Evolutionary conservation across 129 eudicot species (phyloP).

Genomic region (Gnaphalium uliginosum): DNA sequence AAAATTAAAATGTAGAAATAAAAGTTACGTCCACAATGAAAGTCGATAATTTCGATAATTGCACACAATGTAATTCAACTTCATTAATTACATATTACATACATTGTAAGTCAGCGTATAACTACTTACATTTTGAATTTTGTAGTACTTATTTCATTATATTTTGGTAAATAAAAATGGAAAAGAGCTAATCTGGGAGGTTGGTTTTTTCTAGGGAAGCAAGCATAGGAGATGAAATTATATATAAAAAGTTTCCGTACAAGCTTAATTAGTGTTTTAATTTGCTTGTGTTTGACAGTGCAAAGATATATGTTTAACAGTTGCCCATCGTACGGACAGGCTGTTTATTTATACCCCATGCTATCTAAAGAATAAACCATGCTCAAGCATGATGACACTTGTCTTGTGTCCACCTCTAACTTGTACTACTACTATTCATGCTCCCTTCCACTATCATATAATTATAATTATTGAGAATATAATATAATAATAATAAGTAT

Average conservation of each 20-base stretch:
- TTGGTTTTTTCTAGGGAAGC: slow-evolving; percentile 11
- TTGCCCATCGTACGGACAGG: slow-evolving; percentile 14
- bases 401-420: slow-evolving; percentile 12
- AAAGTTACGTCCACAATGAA: no score
- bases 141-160: no score
- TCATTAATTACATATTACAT: no score
- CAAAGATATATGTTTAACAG: slow-evolving; percentile 5
- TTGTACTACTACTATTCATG: slow-evolving; percentile 8
- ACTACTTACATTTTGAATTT: no score
- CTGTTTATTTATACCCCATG: not conserved
- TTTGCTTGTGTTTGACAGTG: no score
- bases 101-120: no score
- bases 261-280: not conserved
- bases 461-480: not conserved
- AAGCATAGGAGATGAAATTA: slow-evolving; percentile 6
- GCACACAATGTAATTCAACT: no score
- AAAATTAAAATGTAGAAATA: no score
- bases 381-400: not conserved
- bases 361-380: not conserved
- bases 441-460: slow-evolving; percentile 18
- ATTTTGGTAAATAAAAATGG: slow-evolving; percentile 4
- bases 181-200: not conserved
- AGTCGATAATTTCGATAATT: no score
- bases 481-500: no score
- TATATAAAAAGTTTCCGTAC: slow-evolving; percentile 1